A percentile compares a stretch with the other conserved stretches of the same genome.
Evolutionary conservation across 176 grass and related monocot species (phyloP).

Genomic region (Panicum miliaceum): DNA sequence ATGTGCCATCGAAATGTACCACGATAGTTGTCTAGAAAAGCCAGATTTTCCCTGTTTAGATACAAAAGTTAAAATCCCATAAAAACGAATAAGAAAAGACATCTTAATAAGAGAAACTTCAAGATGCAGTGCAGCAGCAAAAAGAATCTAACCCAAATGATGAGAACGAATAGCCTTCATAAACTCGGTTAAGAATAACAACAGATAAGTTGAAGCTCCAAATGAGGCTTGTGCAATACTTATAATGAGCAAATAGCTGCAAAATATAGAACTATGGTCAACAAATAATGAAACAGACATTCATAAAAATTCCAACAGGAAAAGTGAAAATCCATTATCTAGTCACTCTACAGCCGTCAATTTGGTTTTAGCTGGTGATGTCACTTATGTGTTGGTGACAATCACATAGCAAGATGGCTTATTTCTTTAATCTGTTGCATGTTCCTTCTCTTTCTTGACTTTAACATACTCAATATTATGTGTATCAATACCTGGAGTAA

Average conservation of each 20-base stretch:
- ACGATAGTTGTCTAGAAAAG: slow-evolving; percentile 78
- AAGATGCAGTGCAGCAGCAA: slow-evolving; percentile 29
- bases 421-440: not conserved
- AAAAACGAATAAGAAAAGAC: not conserved
- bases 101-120: not conserved
- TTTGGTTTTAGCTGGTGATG: slow-evolving; percentile 12
- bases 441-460: not conserved
- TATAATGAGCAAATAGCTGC: slow-evolving; percentile 74
- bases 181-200: slow-evolving; percentile 90
- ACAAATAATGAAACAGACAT: not conserved
- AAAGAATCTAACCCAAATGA: slow-evolving; percentile 74
- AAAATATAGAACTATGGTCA: slow-evolving; percentile 46
- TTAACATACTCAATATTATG: not conserved
- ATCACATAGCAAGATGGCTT: not conserved
- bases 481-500: not conserved
- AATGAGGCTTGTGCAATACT: slow-evolving; percentile 65
- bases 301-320: not conserved
- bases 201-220: slow-evolving; percentile 85
- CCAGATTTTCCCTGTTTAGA: slow-evolving; percentile 60
- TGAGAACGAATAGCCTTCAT: slow-evolving; percentile 96
- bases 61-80: slow-evolving; percentile 31
- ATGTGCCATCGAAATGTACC: slow-evolving; percentile 99
- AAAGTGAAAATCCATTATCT: slow-evolving; percentile 9
- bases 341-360: not conserved
- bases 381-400: not conserved